Conservation (phyloP, 2,329 filamentous ascomycete genomes). For the Knufia petricola region DNA sequence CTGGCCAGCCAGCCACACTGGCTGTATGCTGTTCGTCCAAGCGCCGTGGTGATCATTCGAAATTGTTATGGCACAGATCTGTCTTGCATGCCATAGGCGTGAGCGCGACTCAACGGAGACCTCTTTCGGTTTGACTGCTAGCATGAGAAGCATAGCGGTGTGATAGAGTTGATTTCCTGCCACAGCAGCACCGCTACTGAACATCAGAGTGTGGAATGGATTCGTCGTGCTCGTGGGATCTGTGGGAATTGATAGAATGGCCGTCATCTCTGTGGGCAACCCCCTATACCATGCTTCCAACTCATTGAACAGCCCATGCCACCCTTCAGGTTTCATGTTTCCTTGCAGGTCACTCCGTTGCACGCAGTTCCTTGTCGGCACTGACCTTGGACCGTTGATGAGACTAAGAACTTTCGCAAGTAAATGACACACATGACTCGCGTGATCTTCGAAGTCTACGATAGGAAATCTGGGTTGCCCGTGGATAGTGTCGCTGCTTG, state of each 20-base stretch:
- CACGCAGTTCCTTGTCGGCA: background rate
- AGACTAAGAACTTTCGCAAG: slow-evolving; percentile 45
- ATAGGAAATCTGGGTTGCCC: slow-evolving; percentile 8
- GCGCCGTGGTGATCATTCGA: slow-evolving; percentile 48
- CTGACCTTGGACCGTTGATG: slow-evolving; percentile 21
- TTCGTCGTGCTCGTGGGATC: slow-evolving; percentile 20
- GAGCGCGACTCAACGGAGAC: slow-evolving; percentile 26
- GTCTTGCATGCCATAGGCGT: slow-evolving; percentile 46
- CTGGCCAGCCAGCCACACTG: slow-evolving; percentile 47
- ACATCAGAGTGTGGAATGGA: slow-evolving; percentile 46
- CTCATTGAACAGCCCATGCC: slow-evolving; percentile 42
- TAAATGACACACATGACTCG: slow-evolving; percentile 51
- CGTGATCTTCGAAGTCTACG: slow-evolving; percentile 41
- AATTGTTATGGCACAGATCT: slow-evolving; percentile 47
- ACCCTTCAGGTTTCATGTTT: slow-evolving; percentile 38
- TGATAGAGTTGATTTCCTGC: slow-evolving; percentile 51
- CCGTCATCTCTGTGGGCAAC: slow-evolving; percentile 39
- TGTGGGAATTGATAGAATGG: slow-evolving; percentile 28
- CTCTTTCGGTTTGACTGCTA: slow-evolving; percentile 36
- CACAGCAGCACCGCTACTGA: slow-evolving; percentile 46
- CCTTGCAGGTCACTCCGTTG: slow-evolving; percentile 27
- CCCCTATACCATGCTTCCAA: slow-evolving; percentile 41
- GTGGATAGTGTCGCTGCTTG: slow-evolving; percentile 28
- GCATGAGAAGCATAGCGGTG: slow-evolving; percentile 45
- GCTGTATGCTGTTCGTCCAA: slow-evolving; percentile 49